A percentile compares a stretch with the other conserved stretches of the same genome.
Evolutionary conservation across 164 flowering plant species (phyloP).

Genomic region (Chimonanthus salicifolius): DNA sequence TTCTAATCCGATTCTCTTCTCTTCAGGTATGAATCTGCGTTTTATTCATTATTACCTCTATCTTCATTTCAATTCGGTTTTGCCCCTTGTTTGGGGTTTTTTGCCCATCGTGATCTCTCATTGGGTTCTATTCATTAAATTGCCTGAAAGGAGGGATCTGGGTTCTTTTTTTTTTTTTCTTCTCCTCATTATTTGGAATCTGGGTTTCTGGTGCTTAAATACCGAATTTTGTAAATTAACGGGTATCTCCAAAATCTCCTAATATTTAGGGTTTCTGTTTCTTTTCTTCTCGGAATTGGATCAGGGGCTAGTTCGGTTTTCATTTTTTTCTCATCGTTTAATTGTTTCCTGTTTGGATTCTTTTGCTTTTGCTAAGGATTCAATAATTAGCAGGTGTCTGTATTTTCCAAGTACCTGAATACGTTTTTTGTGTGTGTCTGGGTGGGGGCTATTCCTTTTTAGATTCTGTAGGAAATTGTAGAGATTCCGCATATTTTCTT

Average conservation of each 20-base stretch:
- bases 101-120: background rate
- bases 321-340: no score
- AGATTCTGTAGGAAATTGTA: background rate
- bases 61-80: background rate
- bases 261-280: no score
- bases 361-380: no score
- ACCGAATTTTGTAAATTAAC: background rate
- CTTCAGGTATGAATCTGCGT: background rate
- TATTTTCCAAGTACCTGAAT: no score
- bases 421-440: no score
- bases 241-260: no score
- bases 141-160: background rate
- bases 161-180: background rate
- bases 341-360: no score
- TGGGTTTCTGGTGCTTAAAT: background rate
- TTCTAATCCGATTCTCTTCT: background rate
- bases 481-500: background rate
- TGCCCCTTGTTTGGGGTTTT: background rate
- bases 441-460: no score
- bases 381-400: no score
- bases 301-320: no score
- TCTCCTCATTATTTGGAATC: background rate
- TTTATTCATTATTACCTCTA: background rate
- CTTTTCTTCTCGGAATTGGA: no score
- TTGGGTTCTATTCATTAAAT: background rate